Evolutionary conservation across 2,329 filamentous ascomycete species (phyloP), one percentile per base, ranked within the genome.

Genomic region (Lecanosticta acicola): DNA sequence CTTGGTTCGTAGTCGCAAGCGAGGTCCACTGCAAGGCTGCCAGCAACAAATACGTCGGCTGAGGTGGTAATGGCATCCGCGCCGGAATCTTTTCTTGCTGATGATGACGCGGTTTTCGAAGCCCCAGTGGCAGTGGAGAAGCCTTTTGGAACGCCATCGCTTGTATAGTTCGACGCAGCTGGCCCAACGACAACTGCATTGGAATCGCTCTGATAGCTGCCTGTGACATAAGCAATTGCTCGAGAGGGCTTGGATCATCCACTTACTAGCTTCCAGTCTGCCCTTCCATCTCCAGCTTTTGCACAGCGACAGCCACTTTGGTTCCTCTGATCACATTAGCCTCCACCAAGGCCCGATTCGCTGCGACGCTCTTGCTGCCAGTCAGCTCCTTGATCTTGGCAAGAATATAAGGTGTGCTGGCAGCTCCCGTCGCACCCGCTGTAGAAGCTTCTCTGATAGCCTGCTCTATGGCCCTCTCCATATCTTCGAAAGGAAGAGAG

Each of bases 391-490:
- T 84, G 63, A 96, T 87, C 60, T 86, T 84, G 33, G 70, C 72
- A 32, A 96, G 72, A 32, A 96, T 81, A 61, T 84, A 95, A 0
- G 90, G 90, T 0, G 90, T 96, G 63, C 93, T 94, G 50, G 79
- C 79, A 63, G 76, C 85, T 37, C 90, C 90, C 1, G 75, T 78
- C 48, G 79, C 79, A 9, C 84, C 85, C 59, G 82, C 76, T 53
- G 78, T 72, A 21, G 76, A 71, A 3, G 79, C 84, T 57, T 87
- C 80, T 17, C 69, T 67, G 37, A 91, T 73, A 0, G 86, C 87
- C 58, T 78, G 74, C 50, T 79, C 74, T 55, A 93, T 87, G 33
- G 82, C 76, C 18, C 66, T 68, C 54, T 85, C 77, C 77, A 93
- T 90, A 59, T 87, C 78, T 4, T 71, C 66, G 46, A 83, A 81